phyloP scores from a whole-genome alignment of 441 rosid species.

The Hura crepitans region DNA sequence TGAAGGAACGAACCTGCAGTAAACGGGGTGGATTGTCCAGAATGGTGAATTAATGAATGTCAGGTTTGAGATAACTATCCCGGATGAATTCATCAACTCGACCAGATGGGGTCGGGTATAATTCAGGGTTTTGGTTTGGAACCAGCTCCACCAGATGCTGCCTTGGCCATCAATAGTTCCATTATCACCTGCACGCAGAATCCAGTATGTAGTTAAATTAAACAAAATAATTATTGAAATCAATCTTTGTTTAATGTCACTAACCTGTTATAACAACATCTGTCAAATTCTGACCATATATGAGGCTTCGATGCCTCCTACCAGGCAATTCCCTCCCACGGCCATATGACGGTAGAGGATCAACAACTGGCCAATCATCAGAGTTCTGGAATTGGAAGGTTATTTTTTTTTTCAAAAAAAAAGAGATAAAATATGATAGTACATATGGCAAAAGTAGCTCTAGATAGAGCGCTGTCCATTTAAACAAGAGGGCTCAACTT shows the following conservation, averaged over 20 bases:
- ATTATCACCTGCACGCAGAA: constrained; percentile 59
- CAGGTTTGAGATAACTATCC: constrained; percentile 72
- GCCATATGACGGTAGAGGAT: constrained; percentile 94
- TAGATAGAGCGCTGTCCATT: constrained; percentile 4
- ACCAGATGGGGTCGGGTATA: constrained; percentile 94
- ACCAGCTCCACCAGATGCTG: constrained; percentile 85
- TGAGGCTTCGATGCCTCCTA: constrained; percentile 80
- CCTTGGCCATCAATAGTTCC: constrained; percentile 98
- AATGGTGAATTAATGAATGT: constrained; percentile 90
- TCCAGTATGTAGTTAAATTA: constrained; percentile 20
- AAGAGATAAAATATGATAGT: constrained; percentile 18
- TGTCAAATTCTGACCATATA: constrained; percentile 80
- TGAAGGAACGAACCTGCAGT: constrained; percentile 71
- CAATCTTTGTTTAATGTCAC: constrained; percentile 24
- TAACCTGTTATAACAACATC: constrained; percentile 90
- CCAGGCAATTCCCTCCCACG: constrained; percentile 95
- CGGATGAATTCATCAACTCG: constrained; percentile 83
- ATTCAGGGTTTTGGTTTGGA: constrained; percentile 56
- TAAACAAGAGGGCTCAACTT: constrained; percentile 13
- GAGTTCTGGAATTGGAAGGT: constrained; percentile 49
- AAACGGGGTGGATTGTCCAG: constrained; percentile 97
- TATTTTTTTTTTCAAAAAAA: constrained; percentile 4
- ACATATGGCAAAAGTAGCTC: constrained; percentile 3
- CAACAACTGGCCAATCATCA: constrained; percentile 88
- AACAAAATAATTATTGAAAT: constrained; percentile 1